These are phyloP conservation scores for Russula vinacea DNA, from an alignment of 768 basidiomycete genomes.

Conservation along the genomic window DNA sequence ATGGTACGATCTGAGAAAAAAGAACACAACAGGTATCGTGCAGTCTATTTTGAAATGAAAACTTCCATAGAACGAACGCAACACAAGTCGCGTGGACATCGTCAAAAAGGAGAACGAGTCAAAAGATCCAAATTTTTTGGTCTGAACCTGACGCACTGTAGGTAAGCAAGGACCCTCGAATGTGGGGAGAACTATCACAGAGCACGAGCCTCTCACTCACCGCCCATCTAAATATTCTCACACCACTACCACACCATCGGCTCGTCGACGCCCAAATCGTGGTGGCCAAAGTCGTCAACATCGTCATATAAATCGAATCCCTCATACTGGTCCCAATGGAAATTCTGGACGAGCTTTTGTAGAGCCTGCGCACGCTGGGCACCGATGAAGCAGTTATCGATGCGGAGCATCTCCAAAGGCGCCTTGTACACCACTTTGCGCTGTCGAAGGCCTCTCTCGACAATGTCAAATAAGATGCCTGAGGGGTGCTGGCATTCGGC, in stretches of 20 bases:
- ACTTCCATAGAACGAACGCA: too few species aligned
- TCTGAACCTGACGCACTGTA: too few species aligned
- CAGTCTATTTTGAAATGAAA: too few species aligned
- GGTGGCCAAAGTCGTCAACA: neutral
- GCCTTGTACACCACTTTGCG: neutral
- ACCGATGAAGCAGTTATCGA: conserved; percentile 3
- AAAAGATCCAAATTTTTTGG: too few species aligned
- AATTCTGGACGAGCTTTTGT: neutral
- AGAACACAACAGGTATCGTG: too few species aligned
- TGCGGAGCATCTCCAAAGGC: neutral
- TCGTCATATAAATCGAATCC: neutral
- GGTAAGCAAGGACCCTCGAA: too few species aligned
- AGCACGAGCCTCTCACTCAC: neutral
- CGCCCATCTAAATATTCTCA: conserved; percentile 7
- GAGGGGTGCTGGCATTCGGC: neutral
- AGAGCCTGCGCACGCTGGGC: neutral
- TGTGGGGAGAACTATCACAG: too few species aligned
- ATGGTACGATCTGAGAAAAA: too few species aligned
- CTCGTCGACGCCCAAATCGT: neutral
- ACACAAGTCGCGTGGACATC: too few species aligned
- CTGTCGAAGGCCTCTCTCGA: conserved; percentile 1
- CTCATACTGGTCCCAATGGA: neutral
- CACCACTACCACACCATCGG: neutral
- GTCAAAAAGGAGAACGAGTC: too few species aligned
- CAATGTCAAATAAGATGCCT: neutral